These are phyloP conservation scores for Penicillium freii DNA, from an alignment of 2,329 filamentous ascomycete genomes.

Conservation along the genomic window DNA sequence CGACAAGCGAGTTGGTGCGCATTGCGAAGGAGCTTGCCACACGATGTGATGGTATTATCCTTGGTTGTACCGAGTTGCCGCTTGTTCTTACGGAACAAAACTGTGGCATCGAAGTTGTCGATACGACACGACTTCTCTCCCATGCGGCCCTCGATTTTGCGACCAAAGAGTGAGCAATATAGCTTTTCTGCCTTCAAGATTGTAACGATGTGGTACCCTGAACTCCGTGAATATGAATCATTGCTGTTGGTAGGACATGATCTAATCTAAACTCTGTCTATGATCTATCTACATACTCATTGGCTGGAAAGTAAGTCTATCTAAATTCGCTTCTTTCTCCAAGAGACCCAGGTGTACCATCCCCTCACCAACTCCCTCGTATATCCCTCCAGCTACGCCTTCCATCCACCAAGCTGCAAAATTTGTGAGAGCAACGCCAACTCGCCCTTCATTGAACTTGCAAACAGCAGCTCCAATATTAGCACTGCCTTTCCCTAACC, in stretches of 20 bases:
- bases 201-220: neutral
- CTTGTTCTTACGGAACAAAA: conserved; percentile 9
- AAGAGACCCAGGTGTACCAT: conserved; percentile 47
- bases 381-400: conserved; percentile 64
- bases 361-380: conserved; percentile 61
- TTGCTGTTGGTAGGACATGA: neutral
- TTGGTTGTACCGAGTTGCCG: conserved; percentile 11
- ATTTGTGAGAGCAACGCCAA: conserved; percentile 59
- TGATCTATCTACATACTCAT: conserved; percentile 3
- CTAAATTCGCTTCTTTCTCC: conserved; percentile 18
- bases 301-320: conserved; percentile 13
- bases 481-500: conserved; percentile 53
- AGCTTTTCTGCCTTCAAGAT: neutral
- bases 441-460: conserved; percentile 62
- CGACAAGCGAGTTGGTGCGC: neutral
- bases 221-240: neutral
- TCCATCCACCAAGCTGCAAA: conserved; percentile 61
- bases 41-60: conserved; percentile 10
- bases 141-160: conserved; percentile 10
- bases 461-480: conserved; percentile 56
- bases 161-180: neutral
- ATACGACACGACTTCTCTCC: conserved; percentile 7
- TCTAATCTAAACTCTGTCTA: neutral
- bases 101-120: conserved; percentile 7
- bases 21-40: conserved; percentile 6